Evolutionary conservation across 2,329 filamentous ascomycete species (phyloP).

Genomic region (Aquanectria penicillioides): DNA sequence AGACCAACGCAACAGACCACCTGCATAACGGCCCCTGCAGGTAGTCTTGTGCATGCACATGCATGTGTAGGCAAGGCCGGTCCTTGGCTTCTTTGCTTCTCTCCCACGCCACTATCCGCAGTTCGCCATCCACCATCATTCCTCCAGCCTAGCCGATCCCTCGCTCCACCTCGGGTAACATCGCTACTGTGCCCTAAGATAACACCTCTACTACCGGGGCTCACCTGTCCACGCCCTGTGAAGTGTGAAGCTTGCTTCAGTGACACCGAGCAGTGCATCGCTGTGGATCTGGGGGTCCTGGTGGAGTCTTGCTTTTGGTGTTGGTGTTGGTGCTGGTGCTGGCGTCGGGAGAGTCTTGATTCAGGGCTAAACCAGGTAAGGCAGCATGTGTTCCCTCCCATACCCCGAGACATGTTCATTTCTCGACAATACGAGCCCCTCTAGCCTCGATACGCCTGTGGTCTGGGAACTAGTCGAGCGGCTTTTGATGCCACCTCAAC

Average conservation of each 20-base stretch:
- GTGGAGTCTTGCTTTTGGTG: constrained; percentile 19
- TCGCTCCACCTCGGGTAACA: not conserved
- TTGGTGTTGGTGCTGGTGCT: no score
- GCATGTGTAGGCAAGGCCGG: no score
- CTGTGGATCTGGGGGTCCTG: constrained; percentile 6
- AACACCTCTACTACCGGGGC: not conserved
- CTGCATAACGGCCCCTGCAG: no score
- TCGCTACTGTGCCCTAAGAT: not conserved
- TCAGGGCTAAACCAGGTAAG: constrained; percentile 17
- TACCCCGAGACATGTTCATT: constrained; percentile 39
- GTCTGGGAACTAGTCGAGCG: constrained; percentile 35
- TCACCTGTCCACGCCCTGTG: not conserved
- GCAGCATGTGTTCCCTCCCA: constrained; percentile 18
- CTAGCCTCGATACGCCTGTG: constrained; percentile 33
- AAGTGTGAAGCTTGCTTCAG: constrained; percentile 3
- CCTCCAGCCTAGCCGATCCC: not conserved
- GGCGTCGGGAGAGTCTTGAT: constrained; percentile 26
- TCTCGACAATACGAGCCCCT: constrained; percentile 16
- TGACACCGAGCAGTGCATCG: constrained; percentile 14
- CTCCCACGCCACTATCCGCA: not conserved
- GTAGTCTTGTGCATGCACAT: no score
- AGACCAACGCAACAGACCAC: not conserved
- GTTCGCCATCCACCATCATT: not conserved
- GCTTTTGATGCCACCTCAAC: constrained; percentile 19
- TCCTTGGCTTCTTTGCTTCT: not conserved